Evolutionary conservation across 2,329 filamentous ascomycete species (phyloP), one percentile per base, ranked within the genome.

Genomic region (Claviceps africana): DNA sequence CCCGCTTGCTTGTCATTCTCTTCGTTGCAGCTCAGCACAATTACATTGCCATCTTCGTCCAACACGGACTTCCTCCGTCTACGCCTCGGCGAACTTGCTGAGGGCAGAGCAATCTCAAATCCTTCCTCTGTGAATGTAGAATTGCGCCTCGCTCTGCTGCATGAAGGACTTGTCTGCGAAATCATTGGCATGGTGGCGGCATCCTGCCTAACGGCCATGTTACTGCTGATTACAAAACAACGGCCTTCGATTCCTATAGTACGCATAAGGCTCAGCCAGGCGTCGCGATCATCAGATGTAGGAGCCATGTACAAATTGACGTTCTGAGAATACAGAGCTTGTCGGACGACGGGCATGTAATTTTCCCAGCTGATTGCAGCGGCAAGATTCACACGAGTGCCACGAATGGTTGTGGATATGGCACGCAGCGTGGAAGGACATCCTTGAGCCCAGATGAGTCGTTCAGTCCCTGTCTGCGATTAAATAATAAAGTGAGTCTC

Each of bases 341-440:
- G 86, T 19, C 91, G 79, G 8, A 96, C 73, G 19, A 96, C 72
- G 0, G 90, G 90, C 89, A 95, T 96, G 70, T 91, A 95, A 66
- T 87, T 95, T 67, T 97, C 90, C 90, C 90, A 96, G 73, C 90
- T 95, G 58, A 97, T 94, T 3, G 89, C 91, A 3, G 86, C 82
- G 0, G 85, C 90, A 54, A 96, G 77, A 53, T 87, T 91, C 55
- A 96, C 70, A 56, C 81, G 82, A 2, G 89, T 79, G 48, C 88
- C 88, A 55, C 84, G 83, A 64, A 96, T 88, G 25, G 74, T 79
- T 1, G 88, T 89, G 28, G 81, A 84, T 1, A 95, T 81, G 3
- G 89, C 90, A 56, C 81, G 80, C 30, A 96, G 76, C 3, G 88
- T 93, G 0, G 79, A 79, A 0, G 90, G 81, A 2, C 82, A 84